Percentiles rank a stretch among this genome's conserved stretches.
These are phyloP conservation scores for Zostera marina DNA, from an alignment of 116 monocot genomes.

Conservation along the genomic window DNA sequence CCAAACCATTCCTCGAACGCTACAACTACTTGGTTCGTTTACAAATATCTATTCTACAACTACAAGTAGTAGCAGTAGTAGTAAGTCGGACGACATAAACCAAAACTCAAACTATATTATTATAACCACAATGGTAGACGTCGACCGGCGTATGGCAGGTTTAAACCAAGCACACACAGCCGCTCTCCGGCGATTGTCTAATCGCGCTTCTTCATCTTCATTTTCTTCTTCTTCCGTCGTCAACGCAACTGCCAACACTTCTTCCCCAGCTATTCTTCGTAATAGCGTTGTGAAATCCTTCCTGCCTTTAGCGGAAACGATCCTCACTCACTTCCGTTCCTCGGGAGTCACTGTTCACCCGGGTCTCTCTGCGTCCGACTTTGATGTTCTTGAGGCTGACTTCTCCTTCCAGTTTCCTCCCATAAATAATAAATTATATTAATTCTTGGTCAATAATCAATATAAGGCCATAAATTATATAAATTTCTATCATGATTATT, in stretches of 20 bases:
- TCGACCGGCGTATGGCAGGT: constrained; percentile 37
- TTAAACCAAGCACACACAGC: constrained; percentile 34
- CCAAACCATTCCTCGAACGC: no score
- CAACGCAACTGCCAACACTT: constrained; percentile 16
- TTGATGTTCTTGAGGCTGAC: constrained; percentile 34
- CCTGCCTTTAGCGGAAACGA: constrained; percentile 34
- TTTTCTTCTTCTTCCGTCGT: background rate
- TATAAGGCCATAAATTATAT: no score
- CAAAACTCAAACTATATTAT: no score
- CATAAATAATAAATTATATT: no score
- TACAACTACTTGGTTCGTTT: no score
- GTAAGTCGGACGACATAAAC: no score
- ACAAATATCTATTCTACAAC: no score
- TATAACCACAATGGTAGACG: constrained; percentile 56
- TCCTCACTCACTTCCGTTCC: constrained; percentile 40
- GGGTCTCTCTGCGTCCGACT: constrained; percentile 37
- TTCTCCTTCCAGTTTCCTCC: constrained; percentile 47
- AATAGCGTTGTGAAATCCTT: constrained; percentile 43
- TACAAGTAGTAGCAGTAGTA: no score
- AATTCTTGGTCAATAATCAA: no score
- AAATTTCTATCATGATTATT: no score
- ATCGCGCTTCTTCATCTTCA: constrained; percentile 24
- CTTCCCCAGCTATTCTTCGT: constrained; percentile 14
- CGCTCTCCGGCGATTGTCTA: constrained; percentile 54
- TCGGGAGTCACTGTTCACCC: constrained; percentile 27